Base-by-base conservation (phyloP, 140 eudicot species). In the Erigeron philadelphicus region DNA sequence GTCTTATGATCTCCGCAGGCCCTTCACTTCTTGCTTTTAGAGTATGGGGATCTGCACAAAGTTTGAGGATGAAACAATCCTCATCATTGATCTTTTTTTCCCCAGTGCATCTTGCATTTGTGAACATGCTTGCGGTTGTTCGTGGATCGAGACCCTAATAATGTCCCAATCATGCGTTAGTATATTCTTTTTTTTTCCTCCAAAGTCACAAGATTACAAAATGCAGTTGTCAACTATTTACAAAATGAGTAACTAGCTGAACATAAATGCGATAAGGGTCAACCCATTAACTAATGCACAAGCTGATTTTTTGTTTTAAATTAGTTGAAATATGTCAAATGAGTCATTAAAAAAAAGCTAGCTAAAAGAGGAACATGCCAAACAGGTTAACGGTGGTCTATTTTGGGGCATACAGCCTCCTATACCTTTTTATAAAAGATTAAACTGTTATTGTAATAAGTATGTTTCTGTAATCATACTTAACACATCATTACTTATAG, bases 101-200 rank as follows among this genome's bases (percentile, higher is more conserved):
- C 1, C 97, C 97, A 0, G 85, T 88, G 79, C 97, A 91, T 72
- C 87, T 82, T 60, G 97, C 95, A 52, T 75, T 69, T 40, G 87
- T 83, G 70, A 91, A 91, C 97, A 91, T 91, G 81, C 80, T 84
- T 19, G 97, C 97, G 0, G 97, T 91, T 19, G 97, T 88, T 68
- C 85, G 81, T 3, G 97, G 97, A 17, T 91, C 97, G 9, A 91
- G 95, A 3, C 97, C 97, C 97, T 91, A 60, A 35, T 55, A 23
- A 56, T 7, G 69, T 49, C 47, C 61, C 62, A 61, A 73, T 63
- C 63, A 77, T 60, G 40, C 19, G 19, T 13, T 45, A 40, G 57
- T 62, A 61, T 4, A 69, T 75, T 21, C 25, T 21, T 38, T 31
- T 31, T 31, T 1, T 31, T 1, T 31, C 3, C 38, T 31, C 38